These are phyloP conservation scores for Fusarium staphyleae DNA, from an alignment of 2,329 filamentous ascomycete species.

Conservation along the genomic window DNA sequence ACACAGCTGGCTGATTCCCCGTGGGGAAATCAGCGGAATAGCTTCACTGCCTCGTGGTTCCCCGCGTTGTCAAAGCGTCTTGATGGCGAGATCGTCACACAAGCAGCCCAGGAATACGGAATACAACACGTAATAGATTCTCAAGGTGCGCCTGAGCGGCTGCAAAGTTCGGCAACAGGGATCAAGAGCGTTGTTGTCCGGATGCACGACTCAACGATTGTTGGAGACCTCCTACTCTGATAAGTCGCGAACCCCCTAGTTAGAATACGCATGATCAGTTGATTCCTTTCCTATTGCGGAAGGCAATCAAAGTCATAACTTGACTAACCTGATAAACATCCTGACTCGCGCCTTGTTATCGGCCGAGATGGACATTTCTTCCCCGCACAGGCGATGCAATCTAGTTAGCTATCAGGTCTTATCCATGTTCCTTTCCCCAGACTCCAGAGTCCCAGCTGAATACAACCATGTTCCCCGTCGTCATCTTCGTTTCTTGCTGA, in stretches of 20 bases:
- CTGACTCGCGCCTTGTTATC: neutral
- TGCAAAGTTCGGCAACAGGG: too few species aligned
- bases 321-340: too few species aligned
- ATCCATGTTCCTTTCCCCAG: neutral
- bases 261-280: neutral
- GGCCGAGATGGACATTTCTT: too few species aligned
- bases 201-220: neutral
- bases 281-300: slow-evolving; percentile 8
- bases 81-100: too few species aligned
- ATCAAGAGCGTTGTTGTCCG: too few species aligned
- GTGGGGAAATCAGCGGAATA: neutral
- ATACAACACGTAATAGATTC: too few species aligned
- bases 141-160: too few species aligned
- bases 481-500: neutral
- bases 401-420: neutral
- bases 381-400: neutral
- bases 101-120: too few species aligned
- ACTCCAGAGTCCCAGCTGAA: too few species aligned
- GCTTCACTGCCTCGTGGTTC: neutral
- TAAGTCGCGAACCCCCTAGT: too few species aligned
- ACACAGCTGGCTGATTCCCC: neutral
- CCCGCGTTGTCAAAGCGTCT: neutral
- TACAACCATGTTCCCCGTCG: too few species aligned
- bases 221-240: too few species aligned
- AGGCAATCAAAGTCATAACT: slow-evolving; percentile 7